phyloP scores from a whole-genome alignment of 306 rosid species.

The Lathyrus sativus region DNA sequence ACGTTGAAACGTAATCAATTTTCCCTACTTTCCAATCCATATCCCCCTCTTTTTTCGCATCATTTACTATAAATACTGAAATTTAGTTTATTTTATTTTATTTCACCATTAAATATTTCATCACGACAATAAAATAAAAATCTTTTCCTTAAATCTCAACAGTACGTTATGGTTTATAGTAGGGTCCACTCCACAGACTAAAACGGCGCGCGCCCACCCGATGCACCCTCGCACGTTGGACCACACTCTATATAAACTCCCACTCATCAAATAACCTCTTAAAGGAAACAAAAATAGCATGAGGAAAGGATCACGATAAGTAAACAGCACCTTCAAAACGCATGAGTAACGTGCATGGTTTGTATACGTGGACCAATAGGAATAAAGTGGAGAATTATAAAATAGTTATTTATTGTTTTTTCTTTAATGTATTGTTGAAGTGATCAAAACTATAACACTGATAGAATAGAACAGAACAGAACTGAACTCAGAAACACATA shows the following conservation, averaged over 20 bases:
- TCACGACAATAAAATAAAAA: background rate
- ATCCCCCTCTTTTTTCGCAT: background rate
- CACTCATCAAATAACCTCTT: background rate
- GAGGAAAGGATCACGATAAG: background rate
- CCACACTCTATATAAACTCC: background rate
- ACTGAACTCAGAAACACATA: conserved; percentile 13
- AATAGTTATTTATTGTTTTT: too few species aligned
- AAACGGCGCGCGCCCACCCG: background rate
- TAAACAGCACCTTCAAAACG: background rate
- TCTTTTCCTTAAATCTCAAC: background rate
- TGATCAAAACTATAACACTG: conserved; percentile 9
- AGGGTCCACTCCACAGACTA: background rate
- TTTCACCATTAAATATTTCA: background rate
- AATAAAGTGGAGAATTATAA: too few species aligned
- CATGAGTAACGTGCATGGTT: conserved; percentile 2
- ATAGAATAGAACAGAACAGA: background rate
- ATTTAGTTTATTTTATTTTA: background rate
- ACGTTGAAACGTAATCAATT: background rate
- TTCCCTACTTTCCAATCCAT: background rate
- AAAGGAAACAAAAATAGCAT: background rate
- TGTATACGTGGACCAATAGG: conserved; percentile 9
- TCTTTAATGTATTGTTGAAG: background rate
- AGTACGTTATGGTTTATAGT: background rate
- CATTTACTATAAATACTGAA: background rate
- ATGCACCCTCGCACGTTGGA: conserved; percentile 23